Evolutionary conservation across 2,329 filamentous ascomycete genomes (phyloP).

Genomic region (Talaromyces piceae): DNA sequence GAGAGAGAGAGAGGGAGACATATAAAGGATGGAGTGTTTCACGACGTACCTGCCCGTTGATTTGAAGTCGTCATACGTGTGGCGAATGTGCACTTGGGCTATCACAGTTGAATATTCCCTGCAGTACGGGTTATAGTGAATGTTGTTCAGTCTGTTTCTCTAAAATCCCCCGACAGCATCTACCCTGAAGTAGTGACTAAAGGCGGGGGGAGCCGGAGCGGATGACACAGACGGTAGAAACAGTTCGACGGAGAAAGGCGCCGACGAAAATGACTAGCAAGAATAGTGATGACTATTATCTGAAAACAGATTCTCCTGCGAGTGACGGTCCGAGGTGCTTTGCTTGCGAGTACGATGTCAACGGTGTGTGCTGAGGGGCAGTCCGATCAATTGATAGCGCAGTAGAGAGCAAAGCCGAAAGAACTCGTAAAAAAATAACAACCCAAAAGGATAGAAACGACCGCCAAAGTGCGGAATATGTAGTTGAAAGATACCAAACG

Average conservation of each 20-base stretch:
- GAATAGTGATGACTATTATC: not conserved
- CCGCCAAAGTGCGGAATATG: not conserved
- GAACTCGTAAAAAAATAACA: not conserved
- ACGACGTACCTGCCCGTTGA: constrained; percentile 26
- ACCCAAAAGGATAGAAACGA: not conserved
- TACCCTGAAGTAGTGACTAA: not conserved
- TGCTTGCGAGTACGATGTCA: constrained; percentile 3
- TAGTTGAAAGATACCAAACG: not conserved
- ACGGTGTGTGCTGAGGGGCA: constrained; percentile 7
- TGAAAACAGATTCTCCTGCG: not conserved
- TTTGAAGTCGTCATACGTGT: constrained; percentile 18
- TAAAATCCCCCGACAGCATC: not conserved
- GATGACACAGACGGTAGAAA: not conserved
- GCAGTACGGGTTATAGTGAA: not conserved
- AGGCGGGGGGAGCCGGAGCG: not conserved
- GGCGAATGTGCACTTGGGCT: not conserved
- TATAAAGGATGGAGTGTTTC: constrained; percentile 15
- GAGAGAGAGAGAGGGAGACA: too few relatives aligned
- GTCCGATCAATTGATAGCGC: constrained; percentile 1
- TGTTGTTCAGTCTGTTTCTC: not conserved
- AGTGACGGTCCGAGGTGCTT: not conserved
- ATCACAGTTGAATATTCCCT: too few relatives aligned
- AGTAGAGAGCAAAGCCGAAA: not conserved
- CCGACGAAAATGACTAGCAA: not conserved
- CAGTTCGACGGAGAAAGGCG: not conserved